Conservation (phyloP, 148 eudicot genomes). For the Vaccinium darrowii region DNA sequence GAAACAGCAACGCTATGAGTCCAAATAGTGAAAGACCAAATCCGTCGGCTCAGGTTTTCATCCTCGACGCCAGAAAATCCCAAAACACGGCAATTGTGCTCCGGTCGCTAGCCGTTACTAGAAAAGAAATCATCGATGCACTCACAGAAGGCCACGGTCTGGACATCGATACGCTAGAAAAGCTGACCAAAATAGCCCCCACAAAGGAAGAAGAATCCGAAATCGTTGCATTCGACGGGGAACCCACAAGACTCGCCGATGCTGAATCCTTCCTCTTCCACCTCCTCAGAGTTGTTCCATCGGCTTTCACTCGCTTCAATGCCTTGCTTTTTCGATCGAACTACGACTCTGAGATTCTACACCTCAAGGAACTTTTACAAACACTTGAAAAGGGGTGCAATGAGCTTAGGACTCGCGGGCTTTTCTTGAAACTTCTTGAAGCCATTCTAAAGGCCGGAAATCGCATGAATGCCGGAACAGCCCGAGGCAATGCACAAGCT, state of each 20-base stretch:
- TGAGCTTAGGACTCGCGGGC: constrained; percentile 66
- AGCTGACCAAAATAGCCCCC: constrained; percentile 64
- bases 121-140: constrained; percentile 52
- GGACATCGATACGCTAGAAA: constrained; percentile 60
- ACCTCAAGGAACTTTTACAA: constrained; percentile 42
- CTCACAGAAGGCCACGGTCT: constrained; percentile 64
- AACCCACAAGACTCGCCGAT: constrained; percentile 65
- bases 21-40: constrained; percentile 27
- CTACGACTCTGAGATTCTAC: constrained; percentile 51
- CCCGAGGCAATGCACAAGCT: constrained; percentile 87
- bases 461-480: constrained; percentile 77
- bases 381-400: constrained; percentile 65
- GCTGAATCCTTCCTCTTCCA: constrained; percentile 85
- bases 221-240: constrained; percentile 66
- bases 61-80: constrained; percentile 69
- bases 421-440: constrained; percentile 80
- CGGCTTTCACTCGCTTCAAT: constrained; percentile 66
- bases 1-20: constrained; percentile 15
- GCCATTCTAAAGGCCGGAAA: constrained; percentile 92
- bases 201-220: constrained; percentile 59
- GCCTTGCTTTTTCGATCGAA: constrained; percentile 68
- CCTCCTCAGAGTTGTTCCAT: constrained; percentile 65
- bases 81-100: constrained; percentile 82
- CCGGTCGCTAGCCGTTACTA: constrained; percentile 56
- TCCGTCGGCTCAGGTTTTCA: constrained; percentile 52